phyloP scores from a whole-genome alignment of 495 filamentous ascomycete genomes.

The Daldinia concentrica region DNA sequence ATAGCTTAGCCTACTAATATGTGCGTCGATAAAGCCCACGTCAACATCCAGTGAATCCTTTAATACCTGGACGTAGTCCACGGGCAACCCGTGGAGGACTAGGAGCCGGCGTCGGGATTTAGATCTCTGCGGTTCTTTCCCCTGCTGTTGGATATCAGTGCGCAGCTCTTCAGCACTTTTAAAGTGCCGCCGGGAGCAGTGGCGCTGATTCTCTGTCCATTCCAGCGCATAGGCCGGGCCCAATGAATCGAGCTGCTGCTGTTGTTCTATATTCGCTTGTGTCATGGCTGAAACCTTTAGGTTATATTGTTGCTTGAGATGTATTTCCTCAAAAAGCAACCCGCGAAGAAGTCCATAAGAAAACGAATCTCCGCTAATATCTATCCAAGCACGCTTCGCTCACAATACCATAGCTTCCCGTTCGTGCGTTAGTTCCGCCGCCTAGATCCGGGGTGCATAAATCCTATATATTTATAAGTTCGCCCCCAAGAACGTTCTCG shows the following conservation, averaged over 20 bases:
- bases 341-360: not conserved
- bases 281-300: not conserved
- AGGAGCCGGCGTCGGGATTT: conserved; percentile 26
- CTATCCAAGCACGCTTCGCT: not conserved
- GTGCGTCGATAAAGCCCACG: conserved; percentile 48
- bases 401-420: not conserved
- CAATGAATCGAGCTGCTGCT: not conserved
- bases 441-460: not conserved
- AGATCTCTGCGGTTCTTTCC: not conserved
- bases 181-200: conserved; percentile 20
- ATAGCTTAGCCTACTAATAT: conserved; percentile 42
- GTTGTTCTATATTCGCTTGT: not conserved
- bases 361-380: not conserved
- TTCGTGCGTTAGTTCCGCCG: not conserved
- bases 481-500: not conserved
- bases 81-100: conserved; percentile 44
- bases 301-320: not conserved
- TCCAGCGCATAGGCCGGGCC: conserved; percentile 37
- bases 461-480: not conserved
- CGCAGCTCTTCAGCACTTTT: conserved; percentile 28
- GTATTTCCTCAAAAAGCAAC: not conserved
- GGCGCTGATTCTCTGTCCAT: conserved; percentile 6
- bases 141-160: not conserved
- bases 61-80: conserved; percentile 34
- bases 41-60: conserved; percentile 39